A percentile compares a stretch with the other conserved stretches of the same genome.
These are phyloP conservation scores for Inonotus obliquus DNA, from an alignment of 1,284 basidiomycete species.

Conservation along the genomic window DNA sequence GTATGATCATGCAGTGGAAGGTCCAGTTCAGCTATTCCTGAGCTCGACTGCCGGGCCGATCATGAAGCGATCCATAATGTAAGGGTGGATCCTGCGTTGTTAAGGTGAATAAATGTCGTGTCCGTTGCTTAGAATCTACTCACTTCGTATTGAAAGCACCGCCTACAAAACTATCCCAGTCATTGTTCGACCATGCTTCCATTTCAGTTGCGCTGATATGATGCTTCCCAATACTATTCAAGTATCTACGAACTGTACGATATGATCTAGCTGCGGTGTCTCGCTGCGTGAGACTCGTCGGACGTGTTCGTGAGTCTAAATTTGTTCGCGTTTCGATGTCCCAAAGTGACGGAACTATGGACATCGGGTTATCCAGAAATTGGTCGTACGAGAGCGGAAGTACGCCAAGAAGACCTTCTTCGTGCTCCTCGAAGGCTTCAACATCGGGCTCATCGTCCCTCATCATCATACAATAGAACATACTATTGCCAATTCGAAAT, in stretches of 20 bases:
- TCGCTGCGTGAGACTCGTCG: neutral
- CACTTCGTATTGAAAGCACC: too few species aligned
- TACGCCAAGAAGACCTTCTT: neutral
- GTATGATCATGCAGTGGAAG: too few species aligned
- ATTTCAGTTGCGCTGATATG: neutral
- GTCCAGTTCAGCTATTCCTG: too few species aligned
- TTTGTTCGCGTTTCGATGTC: neutral
- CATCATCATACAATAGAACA: neutral
- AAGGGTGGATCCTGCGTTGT: too few species aligned
- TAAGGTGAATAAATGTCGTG: too few species aligned
- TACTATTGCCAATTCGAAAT: constrained; percentile 2
- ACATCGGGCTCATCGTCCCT: neutral
- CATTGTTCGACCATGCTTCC: neutral
- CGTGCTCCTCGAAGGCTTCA: neutral
- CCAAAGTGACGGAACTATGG: neutral
- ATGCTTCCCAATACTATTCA: neutral
- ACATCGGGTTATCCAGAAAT: neutral
- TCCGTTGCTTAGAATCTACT: too few species aligned
- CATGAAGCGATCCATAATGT: too few species aligned
- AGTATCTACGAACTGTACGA: neutral
- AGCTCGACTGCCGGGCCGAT: too few species aligned
- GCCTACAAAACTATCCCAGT: too few species aligned
- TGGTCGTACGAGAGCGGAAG: constrained; percentile 1
- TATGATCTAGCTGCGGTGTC: neutral
- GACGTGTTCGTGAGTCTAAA: neutral